These are phyloP conservation scores for Cavenderia fasciculata DNA, from an alignment of 78 protist species.

Conservation along the genomic window DNA sequence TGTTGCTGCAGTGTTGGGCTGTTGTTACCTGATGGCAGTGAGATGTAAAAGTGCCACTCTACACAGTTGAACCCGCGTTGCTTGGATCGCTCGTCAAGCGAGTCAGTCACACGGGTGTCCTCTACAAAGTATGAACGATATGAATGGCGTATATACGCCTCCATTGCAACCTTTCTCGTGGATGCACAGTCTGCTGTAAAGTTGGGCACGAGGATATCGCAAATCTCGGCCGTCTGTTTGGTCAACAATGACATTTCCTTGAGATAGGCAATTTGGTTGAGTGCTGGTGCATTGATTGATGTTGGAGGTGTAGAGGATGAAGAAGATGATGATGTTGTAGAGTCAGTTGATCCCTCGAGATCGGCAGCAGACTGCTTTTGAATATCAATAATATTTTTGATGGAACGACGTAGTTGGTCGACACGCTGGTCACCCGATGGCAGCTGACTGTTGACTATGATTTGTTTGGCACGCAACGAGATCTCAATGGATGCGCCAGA, in stretches of 20 bases:
- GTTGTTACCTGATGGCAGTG: slow-evolving; percentile 1
- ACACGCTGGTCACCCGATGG: slow-evolving; percentile 52
- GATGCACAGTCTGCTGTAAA: not conserved
- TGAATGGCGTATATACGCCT: slow-evolving; percentile 52
- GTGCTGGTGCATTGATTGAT: too few relatives aligned
- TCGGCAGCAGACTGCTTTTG: too few relatives aligned
- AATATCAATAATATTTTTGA: slow-evolving; percentile 4
- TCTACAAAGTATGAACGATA: slow-evolving; percentile 69
- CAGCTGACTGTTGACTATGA: slow-evolving; percentile 42
- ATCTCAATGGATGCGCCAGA: slow-evolving; percentile 48
- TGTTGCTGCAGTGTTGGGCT: slow-evolving; percentile 19
- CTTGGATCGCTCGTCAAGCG: not conserved
- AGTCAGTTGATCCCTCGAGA: too few relatives aligned
- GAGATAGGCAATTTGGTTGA: not conserved
- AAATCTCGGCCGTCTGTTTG: slow-evolving; percentile 36
- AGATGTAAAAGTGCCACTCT: slow-evolving; percentile 70
- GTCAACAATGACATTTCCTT: slow-evolving; percentile 11
- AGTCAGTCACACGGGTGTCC: slow-evolving; percentile 8
- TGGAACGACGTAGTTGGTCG: not conserved
- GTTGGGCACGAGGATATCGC: slow-evolving; percentile 47
- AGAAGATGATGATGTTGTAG: too few relatives aligned
- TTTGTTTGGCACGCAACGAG: slow-evolving; percentile 43
- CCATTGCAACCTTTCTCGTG: slow-evolving; percentile 30
- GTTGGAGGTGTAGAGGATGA: too few relatives aligned
- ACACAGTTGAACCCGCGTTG: not conserved